These are phyloP conservation scores for Basidioascus undulatus DNA, from an alignment of 768 basidiomycete genomes.

Conservation along the genomic window DNA sequence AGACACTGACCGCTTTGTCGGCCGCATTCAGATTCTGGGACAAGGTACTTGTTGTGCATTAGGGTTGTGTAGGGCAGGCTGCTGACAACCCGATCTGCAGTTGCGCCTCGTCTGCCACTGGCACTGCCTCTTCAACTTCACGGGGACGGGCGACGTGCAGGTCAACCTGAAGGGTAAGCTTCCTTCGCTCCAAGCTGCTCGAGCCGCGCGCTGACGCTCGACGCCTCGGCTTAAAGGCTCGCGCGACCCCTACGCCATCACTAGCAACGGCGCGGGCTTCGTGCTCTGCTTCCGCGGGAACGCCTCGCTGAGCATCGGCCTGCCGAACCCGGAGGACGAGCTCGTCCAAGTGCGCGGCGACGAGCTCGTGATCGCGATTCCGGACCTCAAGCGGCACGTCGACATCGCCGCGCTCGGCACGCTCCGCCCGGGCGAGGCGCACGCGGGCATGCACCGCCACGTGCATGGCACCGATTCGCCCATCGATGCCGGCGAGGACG, in stretches of 20 bases:
- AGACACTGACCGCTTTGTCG: too few species aligned
- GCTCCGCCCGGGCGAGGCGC: too few species aligned
- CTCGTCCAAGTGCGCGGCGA: constrained; percentile 62
- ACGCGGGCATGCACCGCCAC: too few species aligned
- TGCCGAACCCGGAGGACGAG: constrained; percentile 45
- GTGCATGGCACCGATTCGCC: too few species aligned
- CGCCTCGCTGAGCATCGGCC: constrained; percentile 43
- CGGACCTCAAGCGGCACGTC: constrained; percentile 21
- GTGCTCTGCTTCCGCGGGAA: constrained; percentile 60
- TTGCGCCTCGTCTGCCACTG: constrained; percentile 67
- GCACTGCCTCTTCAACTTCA: constrained; percentile 42
- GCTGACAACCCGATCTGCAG: too few species aligned
- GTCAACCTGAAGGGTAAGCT: constrained; percentile 60
- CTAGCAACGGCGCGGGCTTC: constrained; percentile 59
- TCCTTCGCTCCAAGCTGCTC: not conserved
- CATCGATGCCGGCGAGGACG: too few species aligned
- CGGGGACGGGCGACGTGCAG: constrained; percentile 34
- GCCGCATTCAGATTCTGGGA: too few species aligned
- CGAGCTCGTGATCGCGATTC: constrained; percentile 57
- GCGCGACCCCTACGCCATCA: constrained; percentile 49
- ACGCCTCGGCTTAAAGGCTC: constrained; percentile 30
- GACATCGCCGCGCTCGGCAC: constrained; percentile 18
- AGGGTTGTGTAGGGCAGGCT: constrained; percentile 19
- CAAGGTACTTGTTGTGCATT: constrained; percentile 30
- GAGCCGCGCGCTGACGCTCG: not conserved